Evolutionary conservation across 1,284 basidiomycete genomes (phyloP), one percentile per base, ranked within the genome.

Genomic region (Gymnopus androsaceus): DNA sequence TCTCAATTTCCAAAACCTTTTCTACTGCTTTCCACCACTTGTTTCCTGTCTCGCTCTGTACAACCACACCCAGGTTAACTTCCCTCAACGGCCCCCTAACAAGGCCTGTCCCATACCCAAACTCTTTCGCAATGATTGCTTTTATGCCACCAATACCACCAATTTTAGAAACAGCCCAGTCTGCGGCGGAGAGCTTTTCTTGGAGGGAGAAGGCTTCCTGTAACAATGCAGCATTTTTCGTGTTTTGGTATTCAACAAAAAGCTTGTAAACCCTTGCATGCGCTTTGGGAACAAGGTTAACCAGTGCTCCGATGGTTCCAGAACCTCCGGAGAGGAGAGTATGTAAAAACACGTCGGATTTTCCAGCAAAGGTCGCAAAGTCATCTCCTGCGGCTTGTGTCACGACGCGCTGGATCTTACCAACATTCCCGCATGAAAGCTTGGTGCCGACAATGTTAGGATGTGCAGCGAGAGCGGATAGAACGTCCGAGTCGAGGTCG

Each of bases 391-490:
- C 72, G 6, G 73, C 67, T 28, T 27, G 4, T 74, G 68, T 2
- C 82, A 82, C 5, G 86, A 83, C 40, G 95, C 92, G 85, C 51
- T 88, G 84, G 50, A 92, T 83, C 69, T 95, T 95, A 42, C 92
- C 92, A 57, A 95, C 83, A 65, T 85, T 87, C 4, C 88, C 91
- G 66, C 92, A 94, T 36, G 93, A 94, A 41, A 95, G 79, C 73
- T 94, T 95, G 51, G 85, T 87, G 57, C 93, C 94, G 61, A 94
- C 90, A 64, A 94, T 92, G 74, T 95, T 94, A 11, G 90, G 90
- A 67, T 95, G 93, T 51, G 80, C 70, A 3, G 89, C 84, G 31
- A 95, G 79, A 21, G 80, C 76, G 54, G 79, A 78, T 63, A 97
- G 82, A 51, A 84, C 81, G 69, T 95, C 93, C 0, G 90, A 92